phyloP scores from a whole-genome alignment of 306 rosid species.

The Erythrophleum fordii region DNA sequence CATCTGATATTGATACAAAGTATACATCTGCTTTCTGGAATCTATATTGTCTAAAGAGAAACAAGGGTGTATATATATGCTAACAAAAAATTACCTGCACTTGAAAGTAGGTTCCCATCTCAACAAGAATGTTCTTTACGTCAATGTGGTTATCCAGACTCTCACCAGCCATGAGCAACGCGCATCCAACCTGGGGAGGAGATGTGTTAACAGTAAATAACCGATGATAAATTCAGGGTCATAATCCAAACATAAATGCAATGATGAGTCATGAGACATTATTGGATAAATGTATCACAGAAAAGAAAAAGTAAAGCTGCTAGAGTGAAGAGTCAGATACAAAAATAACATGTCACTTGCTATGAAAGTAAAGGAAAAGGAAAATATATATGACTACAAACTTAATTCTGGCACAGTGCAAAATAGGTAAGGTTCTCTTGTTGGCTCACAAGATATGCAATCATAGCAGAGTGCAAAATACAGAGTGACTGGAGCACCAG shows the following conservation, averaged over 20 bases:
- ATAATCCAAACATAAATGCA: background rate
- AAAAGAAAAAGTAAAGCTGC: background rate
- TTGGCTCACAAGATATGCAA: conserved; percentile 6
- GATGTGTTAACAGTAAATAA: conserved; percentile 28
- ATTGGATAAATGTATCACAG: conserved; percentile 6
- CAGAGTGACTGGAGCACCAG: background rate
- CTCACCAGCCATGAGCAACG: conserved; percentile 58
- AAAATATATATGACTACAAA: conserved; percentile 16
- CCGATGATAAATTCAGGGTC: conserved; percentile 28
- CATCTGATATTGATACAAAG: background rate
- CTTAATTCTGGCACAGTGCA: background rate
- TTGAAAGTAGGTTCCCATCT: conserved; percentile 67
- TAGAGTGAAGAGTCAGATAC: background rate
- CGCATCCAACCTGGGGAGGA: conserved; percentile 54
- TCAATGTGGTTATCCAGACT: conserved; percentile 56
- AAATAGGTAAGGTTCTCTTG: background rate
- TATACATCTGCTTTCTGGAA: conserved; percentile 19
- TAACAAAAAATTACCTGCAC: conserved; percentile 49
- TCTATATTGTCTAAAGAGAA: background rate
- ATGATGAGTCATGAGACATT: conserved; percentile 8
- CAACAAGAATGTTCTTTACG: conserved; percentile 60
- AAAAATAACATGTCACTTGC: conserved; percentile 4
- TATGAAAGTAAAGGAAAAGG: background rate
- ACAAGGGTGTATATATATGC: background rate
- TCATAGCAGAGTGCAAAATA: background rate